Base-by-base conservation (phyloP, 148 eudicot genomes). In the Spergularia bocconei region DNA sequence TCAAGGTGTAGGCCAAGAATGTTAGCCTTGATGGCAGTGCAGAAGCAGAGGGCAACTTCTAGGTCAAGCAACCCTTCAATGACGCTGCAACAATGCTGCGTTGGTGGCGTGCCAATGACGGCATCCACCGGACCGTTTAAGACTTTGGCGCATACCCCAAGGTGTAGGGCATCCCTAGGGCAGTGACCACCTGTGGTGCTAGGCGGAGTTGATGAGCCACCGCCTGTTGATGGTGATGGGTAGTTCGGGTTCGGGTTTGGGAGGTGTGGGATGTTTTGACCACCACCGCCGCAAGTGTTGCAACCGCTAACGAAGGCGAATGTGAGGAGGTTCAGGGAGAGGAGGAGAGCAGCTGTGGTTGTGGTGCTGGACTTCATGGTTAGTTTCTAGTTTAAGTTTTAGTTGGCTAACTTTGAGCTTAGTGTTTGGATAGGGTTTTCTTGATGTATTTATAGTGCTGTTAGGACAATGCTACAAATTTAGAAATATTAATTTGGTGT, bases 11-110 rank as follows among this genome's bases (percentile, higher is more conserved):
- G 74, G n/a, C 91, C 91, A 17, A 87, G 84, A 23, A 87, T 59
- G 41, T 84, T 82, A 25, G 90, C 90, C 73, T 80, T 87, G 56
- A 87, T 75, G 6, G 86, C 87, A 50, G 84, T 86, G 81, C 88
- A 86, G 67, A 86, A 74, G 75, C 88, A 86, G 16, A 81, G 38
- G 2, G 86, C 85, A 39, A 79, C 88, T 61, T 83, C 85, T 4
- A 86, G 73, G 58, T 86, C 85, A 69, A 79, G 56, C 12, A 86
- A 75, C 57, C 86, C 88, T 4, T 69, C 78, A 48, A 86, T 78
- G 6, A 82, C 75, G 21, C 78, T 78, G 54, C 88, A 86, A 50
- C 88, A 86, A 53, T 82, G 83, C 13, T 38, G 69, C 0, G 61
- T 67, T 15, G 82, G 82, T 2, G 82, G 88, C 20, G 72, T 66